Conservation (phyloP, 345 rosid species). For the Eucalyptus globulus region DNA sequence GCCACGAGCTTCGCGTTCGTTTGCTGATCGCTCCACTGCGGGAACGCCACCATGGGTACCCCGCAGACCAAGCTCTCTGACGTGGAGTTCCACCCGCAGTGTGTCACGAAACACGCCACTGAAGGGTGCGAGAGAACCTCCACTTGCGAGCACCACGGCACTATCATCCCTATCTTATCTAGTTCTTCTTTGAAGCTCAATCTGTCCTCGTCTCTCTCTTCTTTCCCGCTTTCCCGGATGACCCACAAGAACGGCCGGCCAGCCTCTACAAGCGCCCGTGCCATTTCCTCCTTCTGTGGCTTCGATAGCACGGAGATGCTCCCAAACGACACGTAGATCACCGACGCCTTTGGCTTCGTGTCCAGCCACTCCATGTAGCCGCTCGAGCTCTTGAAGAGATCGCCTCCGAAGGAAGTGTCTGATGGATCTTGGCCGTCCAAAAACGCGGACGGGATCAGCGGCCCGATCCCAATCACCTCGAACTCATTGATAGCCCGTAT, state of each 20-base stretch:
- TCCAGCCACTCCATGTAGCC: neutral
- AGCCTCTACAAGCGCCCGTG: neutral
- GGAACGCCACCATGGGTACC: conserved; percentile 12
- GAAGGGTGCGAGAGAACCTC: conserved; percentile 18
- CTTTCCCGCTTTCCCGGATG: neutral
- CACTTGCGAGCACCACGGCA: conserved; percentile 27
- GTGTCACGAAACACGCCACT: conserved; percentile 21
- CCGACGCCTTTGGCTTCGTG: neutral
- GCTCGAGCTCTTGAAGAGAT: neutral
- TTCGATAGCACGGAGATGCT: neutral
- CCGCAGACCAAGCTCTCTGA: conserved; percentile 19
- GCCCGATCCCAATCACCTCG: neutral
- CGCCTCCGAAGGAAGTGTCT: neutral
- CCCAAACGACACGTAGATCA: neutral
- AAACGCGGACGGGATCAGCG: neutral
- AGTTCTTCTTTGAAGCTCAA: neutral
- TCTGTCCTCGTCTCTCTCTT: neutral
- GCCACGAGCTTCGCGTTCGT: conserved; percentile 16
- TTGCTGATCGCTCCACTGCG: conserved; percentile 16
- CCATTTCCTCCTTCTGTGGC: neutral
- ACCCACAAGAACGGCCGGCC: neutral
- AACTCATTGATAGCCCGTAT: neutral
- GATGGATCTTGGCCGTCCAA: neutral
- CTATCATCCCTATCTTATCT: conserved; percentile 1
- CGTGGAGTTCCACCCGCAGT: conserved; percentile 30